Evolutionary conservation across 768 basidiomycete genomes (phyloP).

Genomic region (Russula olivacea): DNA sequence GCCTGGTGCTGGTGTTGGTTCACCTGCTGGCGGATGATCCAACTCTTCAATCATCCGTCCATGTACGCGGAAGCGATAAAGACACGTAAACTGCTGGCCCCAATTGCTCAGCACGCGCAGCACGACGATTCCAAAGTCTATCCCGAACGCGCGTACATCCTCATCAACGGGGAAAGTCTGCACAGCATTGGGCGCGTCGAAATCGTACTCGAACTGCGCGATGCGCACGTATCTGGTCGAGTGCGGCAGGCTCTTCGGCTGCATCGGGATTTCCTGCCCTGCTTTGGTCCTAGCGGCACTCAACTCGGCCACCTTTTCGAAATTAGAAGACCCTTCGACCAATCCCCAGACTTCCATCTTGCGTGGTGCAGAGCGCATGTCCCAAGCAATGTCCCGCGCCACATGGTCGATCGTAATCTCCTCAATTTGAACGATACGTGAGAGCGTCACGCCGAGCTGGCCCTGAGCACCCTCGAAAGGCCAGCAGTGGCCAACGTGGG

Average conservation of each 20-base stretch:
- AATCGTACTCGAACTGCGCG: conserved; percentile 44
- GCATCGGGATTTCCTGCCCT: conserved; percentile 26
- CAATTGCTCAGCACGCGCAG: conserved; percentile 81
- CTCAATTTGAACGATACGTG: conserved; percentile 49
- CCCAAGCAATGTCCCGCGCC: conserved; percentile 72
- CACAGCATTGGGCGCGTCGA: conserved; percentile 36
- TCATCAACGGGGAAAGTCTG: conserved; percentile 46
- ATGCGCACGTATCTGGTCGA: conserved; percentile 37
- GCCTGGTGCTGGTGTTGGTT: neutral
- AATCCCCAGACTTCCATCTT: conserved; percentile 90
- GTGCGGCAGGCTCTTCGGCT: conserved; percentile 31
- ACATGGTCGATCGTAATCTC: conserved; percentile 88
- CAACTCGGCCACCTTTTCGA: conserved; percentile 54
- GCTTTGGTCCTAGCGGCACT: conserved; percentile 32
- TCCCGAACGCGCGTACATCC: conserved; percentile 59
- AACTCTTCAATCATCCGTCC: conserved; percentile 42
- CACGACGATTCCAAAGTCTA: conserved; percentile 84
- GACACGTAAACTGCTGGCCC: conserved; percentile 82
- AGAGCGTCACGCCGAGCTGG: conserved; percentile 77
- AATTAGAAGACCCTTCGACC: conserved; percentile 72
- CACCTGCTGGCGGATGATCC: neutral
- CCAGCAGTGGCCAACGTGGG: conserved; percentile 86
- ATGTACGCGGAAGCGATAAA: conserved; percentile 82
- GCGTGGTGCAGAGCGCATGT: conserved; percentile 73
- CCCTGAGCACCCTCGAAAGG: conserved; percentile 77